Evolutionary conservation across 2,329 filamentous ascomycete genomes (phyloP).

Genomic region (Alternaria sp.): DNA sequence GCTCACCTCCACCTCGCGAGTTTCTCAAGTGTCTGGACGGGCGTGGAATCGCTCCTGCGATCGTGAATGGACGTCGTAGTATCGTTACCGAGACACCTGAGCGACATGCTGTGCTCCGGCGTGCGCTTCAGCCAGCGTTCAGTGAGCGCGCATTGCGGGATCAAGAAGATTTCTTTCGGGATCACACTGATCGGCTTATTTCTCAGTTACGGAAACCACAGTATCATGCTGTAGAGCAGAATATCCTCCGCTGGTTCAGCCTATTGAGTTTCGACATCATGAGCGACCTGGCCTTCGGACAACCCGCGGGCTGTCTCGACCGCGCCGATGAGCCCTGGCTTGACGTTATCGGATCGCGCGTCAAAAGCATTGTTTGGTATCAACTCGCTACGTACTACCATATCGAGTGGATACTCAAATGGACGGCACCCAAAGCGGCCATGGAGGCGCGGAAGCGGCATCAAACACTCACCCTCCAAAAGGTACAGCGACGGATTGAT

Average conservation of each 20-base stretch:
- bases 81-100: constrained; percentile 2
- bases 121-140: not conserved
- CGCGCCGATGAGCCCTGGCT: constrained; percentile 4
- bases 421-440: not conserved
- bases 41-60: not conserved
- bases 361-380: constrained; percentile 4
- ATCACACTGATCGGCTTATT: not conserved
- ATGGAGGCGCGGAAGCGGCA: constrained; percentile 7
- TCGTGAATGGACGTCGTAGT: not conserved
- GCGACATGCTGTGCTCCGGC: not conserved
- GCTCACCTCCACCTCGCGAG: constrained; percentile 9
- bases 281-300: constrained; percentile 1
- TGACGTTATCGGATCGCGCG: not conserved
- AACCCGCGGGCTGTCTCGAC: constrained; percentile 2
- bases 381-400: constrained; percentile 2
- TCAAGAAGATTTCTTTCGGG: constrained; percentile 3
- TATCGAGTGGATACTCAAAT: constrained; percentile 1
- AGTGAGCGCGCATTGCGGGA: constrained; percentile 4
- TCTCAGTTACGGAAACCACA: not conserved
- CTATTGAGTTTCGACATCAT: constrained; percentile 4
- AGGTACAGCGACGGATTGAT: constrained; percentile 1
- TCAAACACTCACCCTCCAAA: not conserved
- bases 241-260: not conserved
- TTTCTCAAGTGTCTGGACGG: constrained; percentile 3
- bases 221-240: not conserved